Evolutionary conservation across 495 filamentous ascomycete genomes (phyloP).

Genomic region (Tuber brumale): DNA sequence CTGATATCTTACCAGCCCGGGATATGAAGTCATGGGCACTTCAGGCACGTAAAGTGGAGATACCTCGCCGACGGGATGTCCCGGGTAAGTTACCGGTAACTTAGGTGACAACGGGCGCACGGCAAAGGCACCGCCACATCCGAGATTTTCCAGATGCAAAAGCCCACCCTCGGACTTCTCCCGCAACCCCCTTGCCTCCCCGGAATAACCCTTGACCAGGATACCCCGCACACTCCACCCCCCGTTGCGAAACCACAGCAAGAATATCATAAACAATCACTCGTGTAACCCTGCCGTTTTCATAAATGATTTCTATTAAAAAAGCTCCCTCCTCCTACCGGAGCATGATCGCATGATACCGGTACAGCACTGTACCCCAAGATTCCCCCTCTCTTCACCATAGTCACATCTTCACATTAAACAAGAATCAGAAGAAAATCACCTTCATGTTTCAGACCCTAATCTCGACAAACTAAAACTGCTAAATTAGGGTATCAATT

Average conservation of each 20-base stretch:
- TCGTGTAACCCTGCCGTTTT: not conserved
- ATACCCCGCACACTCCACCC: not conserved
- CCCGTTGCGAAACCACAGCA: not conserved
- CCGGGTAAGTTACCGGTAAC: too few species aligned
- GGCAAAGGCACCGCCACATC: not conserved
- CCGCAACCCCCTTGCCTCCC: not conserved
- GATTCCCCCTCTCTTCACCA: not conserved
- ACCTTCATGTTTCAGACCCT: not conserved
- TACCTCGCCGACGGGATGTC: too few species aligned
- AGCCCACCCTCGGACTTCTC: too few species aligned
- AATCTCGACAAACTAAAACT: not conserved
- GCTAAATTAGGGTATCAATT: slow-evolving; percentile 20
- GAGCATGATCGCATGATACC: not conserved
- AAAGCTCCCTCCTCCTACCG: not conserved
- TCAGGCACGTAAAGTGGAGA: too few species aligned
- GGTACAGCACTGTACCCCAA: not conserved
- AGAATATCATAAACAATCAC: not conserved
- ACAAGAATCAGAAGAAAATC: not conserved
- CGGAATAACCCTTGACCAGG: not conserved
- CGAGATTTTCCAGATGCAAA: not conserved
- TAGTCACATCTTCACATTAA: not conserved
- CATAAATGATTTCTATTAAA: not conserved
- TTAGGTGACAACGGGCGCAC: too few species aligned
- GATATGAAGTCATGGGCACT: too few species aligned
- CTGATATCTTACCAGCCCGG: too few species aligned